Evolutionary conservation across 768 basidiomycete genomes (phyloP).

Genomic region (Xerocomus brunneocitrinus): DNA sequence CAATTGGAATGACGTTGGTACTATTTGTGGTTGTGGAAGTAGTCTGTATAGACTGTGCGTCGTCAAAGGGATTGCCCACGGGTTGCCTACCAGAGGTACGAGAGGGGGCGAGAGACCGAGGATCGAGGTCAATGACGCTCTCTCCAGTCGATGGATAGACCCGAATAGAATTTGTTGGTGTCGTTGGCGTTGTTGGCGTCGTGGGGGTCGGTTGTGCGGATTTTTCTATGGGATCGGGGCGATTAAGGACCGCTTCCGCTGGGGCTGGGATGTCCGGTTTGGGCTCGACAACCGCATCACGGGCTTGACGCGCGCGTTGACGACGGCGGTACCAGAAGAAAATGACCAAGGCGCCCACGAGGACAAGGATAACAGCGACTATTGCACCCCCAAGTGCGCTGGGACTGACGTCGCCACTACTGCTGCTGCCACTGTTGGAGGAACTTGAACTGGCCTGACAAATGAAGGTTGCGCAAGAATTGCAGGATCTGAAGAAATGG

Average conservation of each 20-base stretch:
- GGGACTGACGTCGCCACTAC: constrained; percentile 48
- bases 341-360: constrained; percentile 45
- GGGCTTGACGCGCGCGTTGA: constrained; percentile 37
- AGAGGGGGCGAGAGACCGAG: constrained; percentile 33
- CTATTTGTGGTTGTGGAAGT: constrained; percentile 65
- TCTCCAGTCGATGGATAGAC: constrained; percentile 46
- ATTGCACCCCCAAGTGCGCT: constrained; percentile 75
- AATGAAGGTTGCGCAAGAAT: constrained; percentile 45
- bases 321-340: constrained; percentile 67
- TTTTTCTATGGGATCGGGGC: constrained; percentile 80
- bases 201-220: constrained; percentile 15
- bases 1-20: constrained; percentile 86
- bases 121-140: constrained; percentile 58
- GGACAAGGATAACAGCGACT: constrained; percentile 56
- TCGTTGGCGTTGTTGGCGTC: not conserved
- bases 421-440: constrained; percentile 14
- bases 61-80: constrained; percentile 67
- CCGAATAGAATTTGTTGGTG: constrained; percentile 36
- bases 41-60: constrained; percentile 76
- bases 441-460: constrained; percentile 41
- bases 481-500: constrained; percentile 47
- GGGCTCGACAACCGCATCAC: constrained; percentile 33
- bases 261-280: constrained; percentile 65
- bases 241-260: constrained; percentile 72
- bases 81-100: constrained; percentile 20